These are phyloP conservation scores for Fusarium burgessii DNA, from an alignment of 2,329 filamentous ascomycete genomes.

Conservation along the genomic window DNA sequence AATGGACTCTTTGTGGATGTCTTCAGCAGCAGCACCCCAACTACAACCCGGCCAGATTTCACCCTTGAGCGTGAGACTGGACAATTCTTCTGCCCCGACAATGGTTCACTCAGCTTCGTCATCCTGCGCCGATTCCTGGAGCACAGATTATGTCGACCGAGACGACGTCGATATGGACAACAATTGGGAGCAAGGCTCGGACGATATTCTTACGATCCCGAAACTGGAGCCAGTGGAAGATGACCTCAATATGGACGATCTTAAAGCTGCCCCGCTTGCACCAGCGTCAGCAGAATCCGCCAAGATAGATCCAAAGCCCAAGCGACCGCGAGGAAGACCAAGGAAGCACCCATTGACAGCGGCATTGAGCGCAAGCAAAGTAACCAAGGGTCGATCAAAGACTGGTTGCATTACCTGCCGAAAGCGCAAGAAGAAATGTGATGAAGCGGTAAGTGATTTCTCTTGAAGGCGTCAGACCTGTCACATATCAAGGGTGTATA, in stretches of 20 bases:
- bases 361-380: conserved; percentile 70
- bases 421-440: conserved; percentile 79
- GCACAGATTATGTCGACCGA: conserved; percentile 54
- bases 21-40: conserved; percentile 43
- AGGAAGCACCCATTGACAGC: conserved; percentile 81
- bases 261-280: conserved; percentile 57
- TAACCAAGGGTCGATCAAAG: conserved; percentile 81
- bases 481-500: not conserved
- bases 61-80: conserved; percentile 64
- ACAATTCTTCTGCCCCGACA: conserved; percentile 57
- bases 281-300: conserved; percentile 39
- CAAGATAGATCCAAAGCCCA: conserved; percentile 57
- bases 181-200: conserved; percentile 61
- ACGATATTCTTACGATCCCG: conserved; percentile 61
- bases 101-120: conserved; percentile 61
- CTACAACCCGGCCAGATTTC: conserved; percentile 63
- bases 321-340: conserved; percentile 81
- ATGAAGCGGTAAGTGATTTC: conserved; percentile 62
- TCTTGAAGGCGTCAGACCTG: not conserved
- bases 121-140: conserved; percentile 61
- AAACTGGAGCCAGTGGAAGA: conserved; percentile 71
- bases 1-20: conserved; percentile 49
- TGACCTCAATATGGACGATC: conserved; percentile 64
- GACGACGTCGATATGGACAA: conserved; percentile 57
- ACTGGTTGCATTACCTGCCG: conserved; percentile 76